These are phyloP conservation scores for Fraxinus sp. DNA, from an alignment of 305 asterid species.

Conservation along the genomic window DNA sequence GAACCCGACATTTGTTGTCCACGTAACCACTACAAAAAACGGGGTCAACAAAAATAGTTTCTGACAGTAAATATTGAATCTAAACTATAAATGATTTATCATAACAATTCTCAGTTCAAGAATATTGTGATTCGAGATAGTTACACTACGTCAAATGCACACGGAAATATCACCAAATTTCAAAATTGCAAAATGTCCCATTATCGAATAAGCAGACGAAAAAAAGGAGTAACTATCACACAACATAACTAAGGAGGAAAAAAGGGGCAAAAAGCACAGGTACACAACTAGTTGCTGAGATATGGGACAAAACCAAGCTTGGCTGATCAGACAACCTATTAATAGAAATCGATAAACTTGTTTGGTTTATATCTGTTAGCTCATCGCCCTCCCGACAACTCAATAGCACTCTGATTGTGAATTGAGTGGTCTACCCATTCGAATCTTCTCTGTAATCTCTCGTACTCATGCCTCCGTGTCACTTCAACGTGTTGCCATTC, in stretches of 20 bases:
- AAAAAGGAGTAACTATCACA: not conserved
- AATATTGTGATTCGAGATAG: not conserved
- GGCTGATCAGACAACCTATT: not conserved
- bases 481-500: slow-evolving; percentile 88
- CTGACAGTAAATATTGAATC: not conserved
- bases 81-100: not conserved
- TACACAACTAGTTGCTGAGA: not conserved
- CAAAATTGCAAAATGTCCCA: not conserved
- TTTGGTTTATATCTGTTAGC: not conserved
- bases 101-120: not conserved
- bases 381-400: slow-evolving; percentile 79
- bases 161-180: not conserved
- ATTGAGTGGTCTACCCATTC: slow-evolving; percentile 80
- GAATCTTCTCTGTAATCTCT: slow-evolving; percentile 68
- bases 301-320: not conserved
- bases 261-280: not conserved
- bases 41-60: not conserved
- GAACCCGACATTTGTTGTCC: not conserved
- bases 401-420: slow-evolving; percentile 71
- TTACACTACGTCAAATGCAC: not conserved
- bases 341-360: not conserved
- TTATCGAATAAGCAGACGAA: not conserved
- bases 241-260: not conserved
- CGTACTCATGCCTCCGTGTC: slow-evolving; percentile 66
- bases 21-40: no score